Percentiles rank a stretch among this genome's conserved stretches.
Evolutionary conservation across 2,329 filamentous ascomycete genomes (phyloP).

Genomic region (Akanthomyces uredinophilus): DNA sequence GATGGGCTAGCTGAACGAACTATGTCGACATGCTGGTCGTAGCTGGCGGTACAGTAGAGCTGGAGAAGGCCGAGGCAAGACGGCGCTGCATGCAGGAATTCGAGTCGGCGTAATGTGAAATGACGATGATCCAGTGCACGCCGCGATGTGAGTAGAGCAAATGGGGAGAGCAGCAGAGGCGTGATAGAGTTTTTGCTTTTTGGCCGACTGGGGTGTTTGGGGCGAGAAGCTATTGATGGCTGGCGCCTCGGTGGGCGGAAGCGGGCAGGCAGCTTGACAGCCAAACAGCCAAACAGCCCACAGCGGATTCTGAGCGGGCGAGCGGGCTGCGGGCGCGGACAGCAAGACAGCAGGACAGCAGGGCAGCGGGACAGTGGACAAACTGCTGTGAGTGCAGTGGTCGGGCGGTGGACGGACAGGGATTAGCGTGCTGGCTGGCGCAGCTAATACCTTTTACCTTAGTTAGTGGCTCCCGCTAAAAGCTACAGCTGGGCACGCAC

Average conservation of each 20-base stretch:
- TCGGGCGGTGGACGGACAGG: not conserved
- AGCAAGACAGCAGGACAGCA: too few relatives aligned
- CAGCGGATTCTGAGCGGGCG: not conserved
- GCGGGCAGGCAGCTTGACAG: not conserved
- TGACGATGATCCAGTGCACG: not conserved
- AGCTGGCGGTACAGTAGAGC: not conserved
- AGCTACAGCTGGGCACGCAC: too few relatives aligned
- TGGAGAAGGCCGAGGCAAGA: not conserved
- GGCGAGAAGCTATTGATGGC: conserved; percentile 11
- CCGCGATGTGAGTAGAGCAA: not conserved
- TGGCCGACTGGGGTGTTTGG: conserved; percentile 7
- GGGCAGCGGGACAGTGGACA: not conserved
- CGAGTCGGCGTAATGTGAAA: not conserved
- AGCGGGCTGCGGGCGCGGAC: not conserved
- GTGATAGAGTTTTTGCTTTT: conserved; percentile 7
- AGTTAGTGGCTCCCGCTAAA: not conserved
- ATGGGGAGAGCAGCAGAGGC: not conserved
- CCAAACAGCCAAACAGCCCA: not conserved
- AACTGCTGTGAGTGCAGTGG: not conserved
- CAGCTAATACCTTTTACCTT: too few relatives aligned
- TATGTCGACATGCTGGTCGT: conserved; percentile 12
- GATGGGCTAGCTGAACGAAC: conserved; percentile 6
- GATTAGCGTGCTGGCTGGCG: not conserved
- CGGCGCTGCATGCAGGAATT: not conserved
- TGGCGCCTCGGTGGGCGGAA: conserved; percentile 7